These are phyloP conservation scores for Furcasterigmium sp. DNA, from an alignment of 2,329 filamentous ascomycete species.

Conservation along the genomic window DNA sequence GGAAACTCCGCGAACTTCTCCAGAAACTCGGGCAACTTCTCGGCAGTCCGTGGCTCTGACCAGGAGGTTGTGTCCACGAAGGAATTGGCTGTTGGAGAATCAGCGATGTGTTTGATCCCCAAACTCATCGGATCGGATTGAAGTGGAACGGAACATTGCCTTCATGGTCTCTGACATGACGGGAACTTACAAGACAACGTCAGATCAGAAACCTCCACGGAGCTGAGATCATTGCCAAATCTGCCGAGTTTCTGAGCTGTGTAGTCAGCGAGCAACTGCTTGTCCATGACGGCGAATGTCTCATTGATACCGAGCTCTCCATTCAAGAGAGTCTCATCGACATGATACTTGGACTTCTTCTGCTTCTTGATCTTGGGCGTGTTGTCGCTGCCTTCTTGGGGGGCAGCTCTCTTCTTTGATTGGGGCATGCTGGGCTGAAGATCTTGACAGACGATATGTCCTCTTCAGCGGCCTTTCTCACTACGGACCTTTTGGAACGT, in stretches of 20 bases:
- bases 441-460: too few relatives aligned
- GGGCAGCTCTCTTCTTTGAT: constrained; percentile 51
- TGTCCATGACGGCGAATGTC: constrained; percentile 78
- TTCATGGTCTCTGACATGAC: too few relatives aligned
- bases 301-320: constrained; percentile 72
- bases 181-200: constrained; percentile 62
- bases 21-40: constrained; percentile 74
- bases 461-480: too few relatives aligned
- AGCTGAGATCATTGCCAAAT: constrained; percentile 75
- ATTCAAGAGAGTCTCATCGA: constrained; percentile 54
- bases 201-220: constrained; percentile 78
- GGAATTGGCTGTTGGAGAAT: constrained; percentile 50
- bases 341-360: constrained; percentile 48
- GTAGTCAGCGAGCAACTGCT: constrained; percentile 76
- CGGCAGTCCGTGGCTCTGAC: constrained; percentile 58
- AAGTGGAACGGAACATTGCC: too few relatives aligned
- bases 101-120: background rate
- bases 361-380: constrained; percentile 41
- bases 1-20: constrained; percentile 58
- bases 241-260: constrained; percentile 72
- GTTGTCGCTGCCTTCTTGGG: constrained; percentile 36
- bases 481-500: too few relatives aligned
- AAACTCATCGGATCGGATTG: background rate
- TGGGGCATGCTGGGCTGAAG: constrained; percentile 26
- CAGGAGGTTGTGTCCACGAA: constrained; percentile 79